Conservation (phyloP, 306 rosid species). For the Fragaria ananassa region DNA sequence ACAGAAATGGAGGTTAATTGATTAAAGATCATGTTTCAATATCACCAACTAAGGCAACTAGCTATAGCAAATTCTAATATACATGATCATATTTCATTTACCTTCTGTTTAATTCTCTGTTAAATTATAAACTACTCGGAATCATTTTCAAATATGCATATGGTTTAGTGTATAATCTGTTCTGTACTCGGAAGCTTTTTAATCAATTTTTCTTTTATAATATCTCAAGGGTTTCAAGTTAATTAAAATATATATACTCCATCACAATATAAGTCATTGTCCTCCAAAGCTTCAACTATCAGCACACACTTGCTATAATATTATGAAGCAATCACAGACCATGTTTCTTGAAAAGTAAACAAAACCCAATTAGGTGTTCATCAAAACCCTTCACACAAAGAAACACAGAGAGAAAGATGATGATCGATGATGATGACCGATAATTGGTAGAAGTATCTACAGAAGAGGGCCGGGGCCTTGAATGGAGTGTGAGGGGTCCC, state of each 20-base stretch:
- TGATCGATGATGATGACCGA: constrained; percentile 38
- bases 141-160: neutral
- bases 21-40: neutral
- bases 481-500: constrained; percentile 33
- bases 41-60: neutral
- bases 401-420: constrained; percentile 10
- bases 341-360: constrained; percentile 8
- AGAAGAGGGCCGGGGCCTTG: constrained; percentile 20
- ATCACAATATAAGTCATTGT: neutral
- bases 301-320: neutral
- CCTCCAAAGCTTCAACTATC: constrained; percentile 1
- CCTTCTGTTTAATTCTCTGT: neutral
- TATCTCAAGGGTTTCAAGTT: neutral
- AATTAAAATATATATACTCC: neutral
- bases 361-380: neutral
- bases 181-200: neutral
- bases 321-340: neutral
- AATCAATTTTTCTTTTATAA: neutral
- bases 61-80: neutral
- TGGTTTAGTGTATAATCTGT: too few species aligned
- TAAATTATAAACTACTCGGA: neutral
- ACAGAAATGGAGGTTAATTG: neutral
- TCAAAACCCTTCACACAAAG: constrained; percentile 5
- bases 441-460: constrained; percentile 46
- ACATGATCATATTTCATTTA: neutral